Evolutionary conservation across 805 yeast species (phyloP).

Genomic region (Saturnispora zaruensis): DNA sequence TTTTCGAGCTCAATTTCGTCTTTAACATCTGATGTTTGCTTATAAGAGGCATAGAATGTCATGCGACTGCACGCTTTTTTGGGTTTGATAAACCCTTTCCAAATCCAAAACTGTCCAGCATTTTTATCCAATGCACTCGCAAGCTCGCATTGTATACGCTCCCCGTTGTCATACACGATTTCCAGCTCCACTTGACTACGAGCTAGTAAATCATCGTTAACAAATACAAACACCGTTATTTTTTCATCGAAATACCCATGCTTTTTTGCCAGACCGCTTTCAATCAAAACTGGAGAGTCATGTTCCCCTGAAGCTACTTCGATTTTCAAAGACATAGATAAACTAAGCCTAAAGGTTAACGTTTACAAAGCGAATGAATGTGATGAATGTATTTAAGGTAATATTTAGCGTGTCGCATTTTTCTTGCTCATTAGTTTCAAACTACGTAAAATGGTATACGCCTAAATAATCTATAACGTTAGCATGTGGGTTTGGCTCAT

Average conservation of each 20-base stretch:
- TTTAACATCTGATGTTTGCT: neutral
- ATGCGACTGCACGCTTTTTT: neutral
- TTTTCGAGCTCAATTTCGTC: neutral
- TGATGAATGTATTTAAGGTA: neutral
- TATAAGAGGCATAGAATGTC: neutral
- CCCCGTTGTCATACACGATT: slow-evolving; percentile 3
- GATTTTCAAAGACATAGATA: neutral
- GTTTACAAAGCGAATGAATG: neutral
- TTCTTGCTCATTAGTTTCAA: slow-evolving; percentile 5
- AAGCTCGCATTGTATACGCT: neutral
- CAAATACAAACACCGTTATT: slow-evolving; percentile 7
- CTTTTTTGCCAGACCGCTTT: slow-evolving; percentile 32
- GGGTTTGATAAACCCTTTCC: neutral
- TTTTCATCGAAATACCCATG: slow-evolving; percentile 18
- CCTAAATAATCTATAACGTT: too few relatives aligned
- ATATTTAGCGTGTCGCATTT: neutral
- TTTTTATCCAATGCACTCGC: neutral
- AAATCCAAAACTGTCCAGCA: slow-evolving; percentile 5
- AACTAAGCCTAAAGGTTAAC: neutral
- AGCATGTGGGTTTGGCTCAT: too few relatives aligned
- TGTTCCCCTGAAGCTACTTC: neutral
- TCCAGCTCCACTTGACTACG: neutral
- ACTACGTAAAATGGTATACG: too few relatives aligned
- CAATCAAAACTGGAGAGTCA: neutral
- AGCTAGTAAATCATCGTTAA: neutral